These are phyloP conservation scores for Cryomyces minteri DNA, from an alignment of 495 filamentous ascomycete species.

Conservation along the genomic window DNA sequence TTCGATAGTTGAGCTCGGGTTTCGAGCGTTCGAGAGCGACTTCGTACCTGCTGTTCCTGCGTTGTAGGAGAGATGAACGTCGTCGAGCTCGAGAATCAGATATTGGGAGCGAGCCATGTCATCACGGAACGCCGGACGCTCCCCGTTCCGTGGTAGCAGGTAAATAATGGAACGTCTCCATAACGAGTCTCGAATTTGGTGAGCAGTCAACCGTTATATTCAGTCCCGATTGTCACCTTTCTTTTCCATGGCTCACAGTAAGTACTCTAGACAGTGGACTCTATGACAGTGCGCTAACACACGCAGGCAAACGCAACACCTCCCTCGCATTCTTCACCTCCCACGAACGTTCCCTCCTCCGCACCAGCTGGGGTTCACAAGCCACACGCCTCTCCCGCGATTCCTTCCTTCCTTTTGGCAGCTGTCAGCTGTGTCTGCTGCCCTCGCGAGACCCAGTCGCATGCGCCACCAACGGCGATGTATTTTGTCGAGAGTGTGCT, in stretches of 20 bases:
- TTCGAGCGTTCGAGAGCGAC: too few species aligned
- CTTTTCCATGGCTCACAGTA: background rate
- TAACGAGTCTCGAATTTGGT: too few species aligned
- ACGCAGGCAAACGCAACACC: constrained; percentile 74
- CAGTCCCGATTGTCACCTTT: background rate
- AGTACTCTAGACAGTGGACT: background rate
- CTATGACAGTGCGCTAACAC: background rate
- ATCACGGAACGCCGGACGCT: too few species aligned
- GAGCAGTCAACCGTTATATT: background rate
- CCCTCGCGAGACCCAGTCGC: constrained; percentile 65
- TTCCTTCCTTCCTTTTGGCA: constrained; percentile 83
- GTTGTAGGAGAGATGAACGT: too few species aligned
- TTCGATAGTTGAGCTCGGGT: too few species aligned
- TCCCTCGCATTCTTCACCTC: constrained; percentile 92
- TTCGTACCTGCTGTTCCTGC: too few species aligned
- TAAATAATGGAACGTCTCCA: too few species aligned
- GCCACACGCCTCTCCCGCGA: constrained; percentile 78
- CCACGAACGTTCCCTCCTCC: constrained; percentile 69
- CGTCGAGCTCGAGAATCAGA: too few species aligned
- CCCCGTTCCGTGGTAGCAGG: too few species aligned
- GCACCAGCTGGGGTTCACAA: constrained; percentile 61
- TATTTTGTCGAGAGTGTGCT: constrained; percentile 96
- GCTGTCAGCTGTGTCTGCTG: constrained; percentile 77
- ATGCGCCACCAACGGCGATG: constrained; percentile 57
- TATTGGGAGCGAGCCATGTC: too few species aligned